These are phyloP conservation scores for Protoeuglena noctilucae DNA, from an alignment of 139 green algal species.

Conservation along the genomic window DNA sequence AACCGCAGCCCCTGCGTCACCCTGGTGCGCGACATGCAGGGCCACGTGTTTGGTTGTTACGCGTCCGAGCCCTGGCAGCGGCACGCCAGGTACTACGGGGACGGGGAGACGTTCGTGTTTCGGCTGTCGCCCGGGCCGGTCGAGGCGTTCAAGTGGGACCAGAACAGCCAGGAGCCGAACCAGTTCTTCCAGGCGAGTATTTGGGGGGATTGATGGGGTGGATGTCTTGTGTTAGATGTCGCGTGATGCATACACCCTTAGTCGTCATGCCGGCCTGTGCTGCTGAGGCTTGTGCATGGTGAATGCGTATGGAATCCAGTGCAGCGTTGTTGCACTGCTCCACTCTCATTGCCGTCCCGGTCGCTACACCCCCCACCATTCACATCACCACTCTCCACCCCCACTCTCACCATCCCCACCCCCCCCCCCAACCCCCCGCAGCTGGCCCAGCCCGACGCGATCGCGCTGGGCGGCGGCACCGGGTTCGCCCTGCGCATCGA, in stretches of 20 bases:
- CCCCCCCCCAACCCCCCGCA: too few species aligned
- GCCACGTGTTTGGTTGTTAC: conserved; percentile 51
- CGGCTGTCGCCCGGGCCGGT: too few species aligned
- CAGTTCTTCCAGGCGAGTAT: conserved; percentile 68
- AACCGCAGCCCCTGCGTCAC: conserved; percentile 27
- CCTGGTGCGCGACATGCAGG: conserved; percentile 33
- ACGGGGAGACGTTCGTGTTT: conserved; percentile 62
- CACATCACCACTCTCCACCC: neutral
- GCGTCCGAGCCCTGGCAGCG: conserved; percentile 40
- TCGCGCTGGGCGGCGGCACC: conserved; percentile 44
- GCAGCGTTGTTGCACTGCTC: too few species aligned
- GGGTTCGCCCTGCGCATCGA: conserved; percentile 57
- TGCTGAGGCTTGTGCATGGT: neutral
- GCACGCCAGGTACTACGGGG: conserved; percentile 49
- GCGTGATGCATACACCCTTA: neutral
- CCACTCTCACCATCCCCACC: neutral
- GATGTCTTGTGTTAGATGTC: conserved; percentile 38
- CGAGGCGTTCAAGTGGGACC: conserved; percentile 14
- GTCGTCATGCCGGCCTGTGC: neutral
- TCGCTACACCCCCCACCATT: neutral
- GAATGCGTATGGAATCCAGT: too few species aligned
- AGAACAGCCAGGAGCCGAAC: conserved; percentile 26
- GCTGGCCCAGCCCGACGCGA: conserved; percentile 6
- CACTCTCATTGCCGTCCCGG: neutral
- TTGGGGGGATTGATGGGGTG: too few species aligned